Evolutionary conservation across 441 rosid genomes (phyloP).

Genomic region (Croton setiger): DNA sequence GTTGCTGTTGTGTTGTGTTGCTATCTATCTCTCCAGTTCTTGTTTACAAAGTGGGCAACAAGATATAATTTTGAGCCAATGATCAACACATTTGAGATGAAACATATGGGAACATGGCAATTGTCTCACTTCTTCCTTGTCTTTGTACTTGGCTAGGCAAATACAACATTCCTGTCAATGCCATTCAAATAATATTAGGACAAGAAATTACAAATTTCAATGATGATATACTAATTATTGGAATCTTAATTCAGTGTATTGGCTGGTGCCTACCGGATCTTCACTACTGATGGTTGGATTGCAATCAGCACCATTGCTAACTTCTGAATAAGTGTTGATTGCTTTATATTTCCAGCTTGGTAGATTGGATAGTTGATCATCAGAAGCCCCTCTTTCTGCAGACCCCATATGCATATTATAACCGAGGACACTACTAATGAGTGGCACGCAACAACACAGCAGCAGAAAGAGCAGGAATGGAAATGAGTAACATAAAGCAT

Average conservation of each 20-base stretch:
- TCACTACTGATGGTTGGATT: constrained; percentile 31
- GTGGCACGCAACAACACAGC: constrained; percentile 85
- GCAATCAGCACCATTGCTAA: constrained; percentile 26
- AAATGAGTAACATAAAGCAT: constrained; percentile 82
- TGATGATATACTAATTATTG: background rate
- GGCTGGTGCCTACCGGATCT: constrained; percentile 60
- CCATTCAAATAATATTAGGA: constrained; percentile 1
- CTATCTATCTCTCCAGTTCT: constrained; percentile 58
- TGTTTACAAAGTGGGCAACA: constrained; percentile 97
- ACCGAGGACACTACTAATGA: constrained; percentile 69
- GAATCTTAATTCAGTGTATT: background rate
- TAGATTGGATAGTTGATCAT: constrained; percentile 73
- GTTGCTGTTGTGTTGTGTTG: background rate
- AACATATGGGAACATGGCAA: constrained; percentile 88
- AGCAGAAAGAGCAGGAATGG: constrained; percentile 83
- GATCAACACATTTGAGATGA: constrained; percentile 90
- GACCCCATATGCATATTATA: constrained; percentile 91
- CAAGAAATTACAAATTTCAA: background rate
- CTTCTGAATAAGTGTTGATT: constrained; percentile 29
- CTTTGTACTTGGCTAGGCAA: constrained; percentile 78
- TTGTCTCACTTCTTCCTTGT: constrained; percentile 79
- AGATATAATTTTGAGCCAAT: constrained; percentile 89
- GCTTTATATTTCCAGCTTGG: constrained; percentile 77
- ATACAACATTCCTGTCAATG: constrained; percentile 79
- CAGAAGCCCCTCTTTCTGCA: constrained; percentile 75